A percentile compares a stretch with the other conserved stretches of the same genome.
phyloP scores from a whole-genome alignment of 805 yeast species.

The Kodamaea sagamina region DNA sequence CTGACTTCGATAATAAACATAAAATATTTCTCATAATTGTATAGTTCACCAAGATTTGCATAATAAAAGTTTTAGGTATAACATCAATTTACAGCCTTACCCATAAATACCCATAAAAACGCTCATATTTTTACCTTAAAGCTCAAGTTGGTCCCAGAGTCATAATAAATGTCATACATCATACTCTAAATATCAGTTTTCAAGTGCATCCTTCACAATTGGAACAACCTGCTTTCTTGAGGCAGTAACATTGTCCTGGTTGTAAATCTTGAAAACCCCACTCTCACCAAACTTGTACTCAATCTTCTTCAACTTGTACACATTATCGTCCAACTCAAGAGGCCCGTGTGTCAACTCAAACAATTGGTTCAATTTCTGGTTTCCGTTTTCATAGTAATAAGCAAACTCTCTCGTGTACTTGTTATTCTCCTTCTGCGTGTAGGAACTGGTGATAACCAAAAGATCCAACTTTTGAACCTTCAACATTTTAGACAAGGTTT shows the following conservation, averaged over 20 bases:
- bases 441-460: conserved; percentile 41
- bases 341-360: conserved; percentile 20
- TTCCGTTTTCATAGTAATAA: conserved; percentile 22
- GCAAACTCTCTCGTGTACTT: conserved; percentile 39
- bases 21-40: too few species aligned
- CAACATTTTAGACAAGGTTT: conserved; percentile 23
- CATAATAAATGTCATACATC: too few species aligned
- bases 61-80: too few species aligned
- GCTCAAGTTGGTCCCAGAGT: too few species aligned
- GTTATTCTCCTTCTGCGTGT: conserved; percentile 33
- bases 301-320: conserved; percentile 24
- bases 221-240: conserved; percentile 92
- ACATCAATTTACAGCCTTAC: too few species aligned
- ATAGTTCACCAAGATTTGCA: too few species aligned
- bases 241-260: conserved; percentile 55
- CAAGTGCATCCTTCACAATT: conserved; percentile 36
- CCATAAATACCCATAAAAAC: too few species aligned
- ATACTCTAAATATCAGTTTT: conserved; percentile 11
- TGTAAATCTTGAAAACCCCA: conserved; percentile 33
- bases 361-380: conserved; percentile 21
- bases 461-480: conserved; percentile 23
- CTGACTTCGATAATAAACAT: too few species aligned
- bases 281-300: conserved; percentile 15
- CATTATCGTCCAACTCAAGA: conserved; percentile 28
- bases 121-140: too few species aligned